Base-by-base conservation (phyloP, 192 early-diverging fungal genomes). In the Rhizoclosmatium sp. region DNA sequence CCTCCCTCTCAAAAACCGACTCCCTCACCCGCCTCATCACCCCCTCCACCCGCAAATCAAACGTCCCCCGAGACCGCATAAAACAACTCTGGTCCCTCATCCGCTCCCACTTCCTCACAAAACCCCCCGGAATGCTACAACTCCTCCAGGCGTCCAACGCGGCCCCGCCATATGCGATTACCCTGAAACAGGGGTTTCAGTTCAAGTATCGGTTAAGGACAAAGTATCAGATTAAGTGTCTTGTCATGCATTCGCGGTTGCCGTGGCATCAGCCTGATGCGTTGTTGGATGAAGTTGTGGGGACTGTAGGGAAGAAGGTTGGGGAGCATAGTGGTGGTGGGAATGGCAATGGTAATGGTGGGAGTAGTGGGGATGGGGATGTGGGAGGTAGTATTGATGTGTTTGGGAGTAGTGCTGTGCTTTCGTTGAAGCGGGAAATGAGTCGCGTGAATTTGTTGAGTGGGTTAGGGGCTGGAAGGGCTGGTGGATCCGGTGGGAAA, bases 181-280 rank as follows among this genome's bases (percentile, higher is more conserved):
- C 83, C 23, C 14, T 87, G 12, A 51, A 71, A 10, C 82, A 84
- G 21, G 85, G 85, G 0, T 87, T 87, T 54, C 81, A 78, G 51
- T 83, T 79, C 80, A 80, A 74, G 58, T 79, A 68, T 47, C 19
- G 62, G 2, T 71, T 87, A 5, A 31, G 70, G 9, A 47, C 65
- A 58, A 76, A 78, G 44, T 83, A 84, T 42, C 47, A 47, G 2
- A 54, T 81, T 3, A 54, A 71, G 3, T 65, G 47, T 21, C 76
- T 69, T 2, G 31, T 76, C 47, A 47, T 59, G 44, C 85, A 87
- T 56, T 4, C 65, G 46, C 42, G 70, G 45, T 31, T 81, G 5
- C 82, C 83, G 9, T 75, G 82, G 65, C 83, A 82, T 3, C 69
- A 71, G 14, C 47, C 19, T 23, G 69, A 71, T 9, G 70, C 74